Conservation (phyloP, 176 grass and related monocot species). For the Elymus sibiricus region DNA sequence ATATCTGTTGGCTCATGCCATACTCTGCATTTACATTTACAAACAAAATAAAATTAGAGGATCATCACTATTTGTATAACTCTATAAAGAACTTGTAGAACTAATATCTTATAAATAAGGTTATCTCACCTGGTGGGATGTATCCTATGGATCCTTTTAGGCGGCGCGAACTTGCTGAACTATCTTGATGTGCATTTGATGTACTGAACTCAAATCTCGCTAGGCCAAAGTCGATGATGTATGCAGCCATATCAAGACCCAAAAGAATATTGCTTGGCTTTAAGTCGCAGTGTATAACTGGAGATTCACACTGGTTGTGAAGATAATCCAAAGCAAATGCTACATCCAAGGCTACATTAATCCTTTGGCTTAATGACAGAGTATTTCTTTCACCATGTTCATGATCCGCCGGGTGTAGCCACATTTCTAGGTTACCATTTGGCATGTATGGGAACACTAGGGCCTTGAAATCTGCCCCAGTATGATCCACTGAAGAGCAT, state of each 20-base stretch:
- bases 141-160: neutral
- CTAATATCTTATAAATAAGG: too few relatives aligned
- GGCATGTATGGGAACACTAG: slow-evolving; percentile 42
- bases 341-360: slow-evolving; percentile 1
- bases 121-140: too few relatives aligned
- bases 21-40: too few relatives aligned
- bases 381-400: neutral
- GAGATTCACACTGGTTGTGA: slow-evolving; percentile 24
- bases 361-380: slow-evolving; percentile 22
- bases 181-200: neutral
- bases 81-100: too few relatives aligned
- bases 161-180: neutral
- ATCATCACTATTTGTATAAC: too few relatives aligned
- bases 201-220: slow-evolving; percentile 2
- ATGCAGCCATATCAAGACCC: slow-evolving; percentile 21
- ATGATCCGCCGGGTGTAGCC: slow-evolving; percentile 30
- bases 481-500: slow-evolving; percentile 45
- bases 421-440: slow-evolving; percentile 52
- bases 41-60: too few relatives aligned
- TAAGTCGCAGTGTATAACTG: slow-evolving; percentile 33
- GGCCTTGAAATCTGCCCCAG: slow-evolving; percentile 52
- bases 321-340: slow-evolving; percentile 44
- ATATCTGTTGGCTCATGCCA: too few relatives aligned
- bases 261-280: slow-evolving; percentile 50
- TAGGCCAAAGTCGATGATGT: slow-evolving; percentile 26